Base-by-base conservation (phyloP, 75 land plant species). In the Pinus tabuliformis region DNA sequence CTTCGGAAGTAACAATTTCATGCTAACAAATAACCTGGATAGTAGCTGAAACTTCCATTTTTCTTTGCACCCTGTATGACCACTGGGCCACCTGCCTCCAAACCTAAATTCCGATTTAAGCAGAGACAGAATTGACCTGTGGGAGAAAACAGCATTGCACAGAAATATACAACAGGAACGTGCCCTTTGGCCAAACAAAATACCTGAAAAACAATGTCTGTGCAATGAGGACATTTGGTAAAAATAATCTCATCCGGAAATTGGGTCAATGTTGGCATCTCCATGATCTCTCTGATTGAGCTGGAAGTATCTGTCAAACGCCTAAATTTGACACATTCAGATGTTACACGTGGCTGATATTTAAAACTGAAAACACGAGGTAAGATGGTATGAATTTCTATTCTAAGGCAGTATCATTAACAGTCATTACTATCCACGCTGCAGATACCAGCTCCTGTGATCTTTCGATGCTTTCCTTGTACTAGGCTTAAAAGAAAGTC, bases 401-500 rank as follows among this genome's bases (percentile, higher is more conserved):
- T 26, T 75, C 70, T 30, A 39, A 22, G 16, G 3, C 64, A 68
- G 13, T 42, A n/a, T 30, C 54, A n/a, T n/a, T 42, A 37, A 45
- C 72, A 0, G 72, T 68, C 49, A 20, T 3, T 42, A 68, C 22
- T 68, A 42, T 68, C 72, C 72, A 42, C 72, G n/a, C 15, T 12
- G 72, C 72, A 68, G 54, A 68, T 20, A 68, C 39, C 72, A 73
- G 68, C 66, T 56, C 84, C 60, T 42, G 83, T 49, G 59, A 75
- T 63, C 75, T 76, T 80, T 59, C 60, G 64, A 30, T 71, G 74
- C 56, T 81, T 83, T 57, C 85, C 71, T 63, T 76, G 62, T 42
- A 61, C 78, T 33, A 94, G 77, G 74, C 86, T 78, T 37, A 92
- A 78, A 6, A 94, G 83, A 66, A 94, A 94, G 64, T 94, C 97